Evolutionary conservation across 495 filamentous ascomycete species (phyloP).

Genomic region (Penicillium waksmanii): DNA sequence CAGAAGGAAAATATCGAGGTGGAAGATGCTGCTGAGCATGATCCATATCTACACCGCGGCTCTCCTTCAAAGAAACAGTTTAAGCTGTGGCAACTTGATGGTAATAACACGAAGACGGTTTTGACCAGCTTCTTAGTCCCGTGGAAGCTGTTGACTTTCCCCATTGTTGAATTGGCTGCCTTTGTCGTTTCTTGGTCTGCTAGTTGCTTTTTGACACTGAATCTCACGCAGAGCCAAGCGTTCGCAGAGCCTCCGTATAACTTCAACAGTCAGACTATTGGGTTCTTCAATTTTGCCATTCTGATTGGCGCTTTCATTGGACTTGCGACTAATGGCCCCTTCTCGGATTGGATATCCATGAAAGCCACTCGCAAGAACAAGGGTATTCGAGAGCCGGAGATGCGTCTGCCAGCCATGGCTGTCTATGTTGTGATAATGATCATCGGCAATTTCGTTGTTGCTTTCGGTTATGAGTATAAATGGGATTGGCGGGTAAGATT

Average conservation of each 20-base stretch:
- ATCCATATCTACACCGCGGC: conserved; percentile 51
- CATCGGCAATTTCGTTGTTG: conserved; percentile 63
- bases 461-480: conserved; percentile 60
- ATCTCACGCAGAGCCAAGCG: conserved; percentile 65
- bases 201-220: conserved; percentile 62
- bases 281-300: conserved; percentile 49
- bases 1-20: conserved; percentile 25
- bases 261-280: conserved; percentile 56
- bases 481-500: conserved; percentile 55
- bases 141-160: conserved; percentile 62
- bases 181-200: conserved; percentile 65
- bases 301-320: conserved; percentile 58
- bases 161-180: conserved; percentile 63
- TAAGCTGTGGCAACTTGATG: conserved; percentile 49
- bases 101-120: conserved; percentile 44
- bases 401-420: conserved; percentile 66
- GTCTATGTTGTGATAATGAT: conserved; percentile 60
- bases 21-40: conserved; percentile 23
- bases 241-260: conserved; percentile 64
- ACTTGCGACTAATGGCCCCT: conserved; percentile 58
- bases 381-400: conserved; percentile 71
- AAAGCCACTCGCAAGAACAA: conserved; percentile 58
- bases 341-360: conserved; percentile 63
- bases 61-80: conserved; percentile 59
- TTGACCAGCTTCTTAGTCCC: conserved; percentile 51